Percentiles rank a stretch among this genome's conserved stretches.
Conservation (phyloP, 1,139 yeast genomes). For the Arxiozyma slooffiae region DNA sequence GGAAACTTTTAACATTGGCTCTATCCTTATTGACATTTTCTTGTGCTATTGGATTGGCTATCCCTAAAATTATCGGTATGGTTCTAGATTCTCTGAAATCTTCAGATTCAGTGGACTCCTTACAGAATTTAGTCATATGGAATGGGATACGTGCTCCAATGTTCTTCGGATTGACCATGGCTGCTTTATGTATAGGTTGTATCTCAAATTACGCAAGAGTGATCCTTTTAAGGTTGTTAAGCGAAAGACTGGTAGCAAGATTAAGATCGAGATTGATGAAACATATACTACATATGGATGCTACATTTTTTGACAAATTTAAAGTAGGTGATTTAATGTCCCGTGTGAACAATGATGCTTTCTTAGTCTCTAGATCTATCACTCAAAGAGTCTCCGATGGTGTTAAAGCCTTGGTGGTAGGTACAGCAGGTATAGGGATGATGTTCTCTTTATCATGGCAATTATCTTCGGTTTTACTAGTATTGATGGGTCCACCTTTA, state of each 20-base stretch:
- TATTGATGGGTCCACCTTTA: constrained; percentile 74
- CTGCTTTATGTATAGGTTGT: constrained; percentile 59
- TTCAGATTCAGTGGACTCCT: constrained; percentile 13
- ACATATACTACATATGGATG: constrained; percentile 73
- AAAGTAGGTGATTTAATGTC: constrained; percentile 92
- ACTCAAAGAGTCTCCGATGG: constrained; percentile 92
- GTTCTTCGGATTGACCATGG: constrained; percentile 42
- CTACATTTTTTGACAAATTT: constrained; percentile 85
- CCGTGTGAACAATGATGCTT: constrained; percentile 79
- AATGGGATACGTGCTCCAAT: constrained; percentile 33
- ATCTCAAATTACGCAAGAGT: constrained; percentile 73
- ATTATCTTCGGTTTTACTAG: constrained; percentile 56
- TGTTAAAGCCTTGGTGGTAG: constrained; percentile 67
- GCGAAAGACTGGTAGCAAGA: constrained; percentile 80
- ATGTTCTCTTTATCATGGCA: constrained; percentile 83
- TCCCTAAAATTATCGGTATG: constrained; percentile 78
- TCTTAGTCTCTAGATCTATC: constrained; percentile 75
- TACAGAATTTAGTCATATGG: constrained; percentile 35
- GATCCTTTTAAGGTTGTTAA: constrained; percentile 60
- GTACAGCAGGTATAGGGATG: constrained; percentile 73
- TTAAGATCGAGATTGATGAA: constrained; percentile 68
- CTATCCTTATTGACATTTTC: constrained; percentile 49
- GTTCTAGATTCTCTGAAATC: constrained; percentile 53
- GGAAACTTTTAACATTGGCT: constrained; percentile 46
- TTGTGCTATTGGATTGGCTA: constrained; percentile 56